Base-by-base conservation (phyloP, 192 early-diverging fungal genomes). In the Coemansia sp. region DNA sequence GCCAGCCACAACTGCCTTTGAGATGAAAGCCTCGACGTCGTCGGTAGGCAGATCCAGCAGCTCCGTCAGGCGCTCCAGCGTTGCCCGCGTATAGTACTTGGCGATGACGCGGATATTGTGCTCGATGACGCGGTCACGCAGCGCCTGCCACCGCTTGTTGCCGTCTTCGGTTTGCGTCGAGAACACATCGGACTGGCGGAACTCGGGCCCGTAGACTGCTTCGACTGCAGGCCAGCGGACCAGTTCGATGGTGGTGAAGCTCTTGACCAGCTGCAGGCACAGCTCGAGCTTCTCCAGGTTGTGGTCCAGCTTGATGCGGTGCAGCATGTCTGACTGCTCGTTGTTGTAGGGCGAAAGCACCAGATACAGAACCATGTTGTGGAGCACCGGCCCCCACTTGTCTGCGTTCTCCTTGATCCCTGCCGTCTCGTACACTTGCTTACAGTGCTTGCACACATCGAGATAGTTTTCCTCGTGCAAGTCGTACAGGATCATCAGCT, bases 91-190 rank as follows among this genome's bases (percentile, higher is more conserved):
- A 71, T 99, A 99, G 81, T 98, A 99, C 70, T 92, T 91, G 43
- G 95, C 92, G 70, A 99, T 87, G 3, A 99, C 94, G 9, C 97
- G 92, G 63, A 98, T 90, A 78, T 99, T 99, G 87, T 99, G 97
- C 73, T 99, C 97, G 66, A 96, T 93, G 2, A 96, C 94, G 29
- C 97, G 89, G 63, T 95, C 89, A 70, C 95, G 94, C 62, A 99
- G 83, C 48, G 87, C 89, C 63, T 87, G 82, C 86, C 89, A 90
- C 66, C 92, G 86, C 78, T 89, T 87, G 67, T 87, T 75, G 32
- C 93, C 92, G 32, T 88, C 89, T 56, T 94, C 91, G 8, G 87
- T 89, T 50, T 74, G 74, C 8, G 74, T 68, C 17, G 85, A 81
- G 73, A 99, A 94, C 9, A 92, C 91, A 15, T 78, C 79, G 10